Evolutionary conservation across 805 yeast genomes (phyloP), one percentile per base, ranked within the genome.

Genomic region (Candida vaughaniae): DNA sequence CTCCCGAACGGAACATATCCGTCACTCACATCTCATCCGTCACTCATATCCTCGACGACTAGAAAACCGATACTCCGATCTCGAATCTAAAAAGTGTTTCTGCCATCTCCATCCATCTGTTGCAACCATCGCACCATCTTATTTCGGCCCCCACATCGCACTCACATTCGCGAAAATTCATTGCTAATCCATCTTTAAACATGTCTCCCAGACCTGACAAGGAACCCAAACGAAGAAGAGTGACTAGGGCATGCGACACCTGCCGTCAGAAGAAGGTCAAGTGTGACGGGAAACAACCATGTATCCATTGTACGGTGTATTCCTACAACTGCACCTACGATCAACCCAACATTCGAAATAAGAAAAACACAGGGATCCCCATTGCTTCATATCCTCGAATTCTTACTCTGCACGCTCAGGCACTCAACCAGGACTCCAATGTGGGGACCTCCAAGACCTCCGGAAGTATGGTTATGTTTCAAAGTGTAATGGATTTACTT

Each of bases 221-320:
- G 15, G 63, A 56, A 26, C 51, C 49, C 18, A 81, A 80, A 51
- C 65, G 86, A 22, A 66, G 78, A 47, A 62, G 90, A 39, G 90
- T 82, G 25, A 76, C 85, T 1, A 62, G 86, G 37, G 93, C 93
- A 3, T 85, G 93, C 52, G 85, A 80, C 48, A 79, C 75, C 45
- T 84, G 93, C 56, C 71, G 91, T 15, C 75, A 73, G 58, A 83
- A 82, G 60, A 85, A 85, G 53, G 86, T 83, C 45, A 80, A 82
- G 53, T 85, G 95, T 59, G 89, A 83, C 55, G 93, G 91, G 4
- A 73, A 75, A 48, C 82, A 75, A 48, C 93, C 91, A 1, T 85
- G 95, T 56, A 74, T 77, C 22, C 87, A 81, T 56, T 88, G 96
- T 55, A 84, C 95, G 1, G 95, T 87, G 1, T 89, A 87, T 61